Evolutionary conservation across 2,329 filamentous ascomycete genomes (phyloP).

Genomic region (Daldinia sp.): DNA sequence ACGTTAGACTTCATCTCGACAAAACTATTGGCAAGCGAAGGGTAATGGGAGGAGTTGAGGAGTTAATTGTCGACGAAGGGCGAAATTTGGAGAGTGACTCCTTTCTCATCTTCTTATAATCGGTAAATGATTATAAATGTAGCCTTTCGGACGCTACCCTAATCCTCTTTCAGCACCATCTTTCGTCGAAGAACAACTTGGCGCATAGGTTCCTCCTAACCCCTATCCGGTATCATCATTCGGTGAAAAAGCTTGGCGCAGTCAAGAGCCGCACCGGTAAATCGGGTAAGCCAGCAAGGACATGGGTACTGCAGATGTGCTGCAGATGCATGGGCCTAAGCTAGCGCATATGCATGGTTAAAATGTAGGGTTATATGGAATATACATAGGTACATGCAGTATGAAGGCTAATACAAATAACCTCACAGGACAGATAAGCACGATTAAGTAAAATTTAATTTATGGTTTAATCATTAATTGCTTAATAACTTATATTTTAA

Average conservation of each 20-base stretch:
- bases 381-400: not conserved
- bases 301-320: not conserved
- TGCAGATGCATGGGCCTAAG: not conserved
- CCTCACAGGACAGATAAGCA: not conserved
- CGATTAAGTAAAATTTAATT: not conserved
- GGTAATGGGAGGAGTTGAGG: not conserved
- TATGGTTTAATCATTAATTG: too few species aligned
- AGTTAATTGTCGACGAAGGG: not conserved
- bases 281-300: not conserved
- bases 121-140: not conserved
- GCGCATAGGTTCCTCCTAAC: not conserved
- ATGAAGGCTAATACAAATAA: too few species aligned
- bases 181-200: constrained; percentile 29
- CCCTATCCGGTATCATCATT: not conserved
- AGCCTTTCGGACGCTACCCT: not conserved
- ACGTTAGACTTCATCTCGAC: constrained; percentile 12
- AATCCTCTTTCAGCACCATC: constrained; percentile 28
- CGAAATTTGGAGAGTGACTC: not conserved
- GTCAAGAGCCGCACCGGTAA: not conserved
- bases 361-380: too few species aligned
- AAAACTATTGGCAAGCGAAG: not conserved
- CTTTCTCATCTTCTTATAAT: not conserved
- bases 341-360: too few species aligned
- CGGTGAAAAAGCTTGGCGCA: not conserved
- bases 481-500: too few species aligned